Evolutionary conservation across 441 rosid species (phyloP).

Genomic region (Corymbia citriodora): DNA sequence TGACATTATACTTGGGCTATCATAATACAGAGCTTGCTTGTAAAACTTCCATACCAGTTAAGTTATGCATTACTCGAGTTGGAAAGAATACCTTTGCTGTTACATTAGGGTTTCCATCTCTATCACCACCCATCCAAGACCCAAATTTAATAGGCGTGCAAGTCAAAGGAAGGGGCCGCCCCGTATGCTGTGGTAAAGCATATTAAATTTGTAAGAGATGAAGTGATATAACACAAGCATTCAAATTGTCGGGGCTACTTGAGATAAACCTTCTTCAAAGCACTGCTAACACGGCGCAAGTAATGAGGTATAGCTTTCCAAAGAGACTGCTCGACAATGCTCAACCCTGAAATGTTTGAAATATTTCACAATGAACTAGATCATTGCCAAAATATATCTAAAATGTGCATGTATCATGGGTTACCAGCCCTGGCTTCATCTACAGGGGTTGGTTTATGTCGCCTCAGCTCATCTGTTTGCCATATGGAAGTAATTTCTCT

Average conservation of each 20-base stretch:
- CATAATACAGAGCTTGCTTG: background rate
- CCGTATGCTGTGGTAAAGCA: slow-evolving; percentile 49
- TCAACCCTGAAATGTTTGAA: slow-evolving; percentile 47
- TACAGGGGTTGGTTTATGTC: slow-evolving; percentile 92
- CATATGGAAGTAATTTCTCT: slow-evolving; percentile 92
- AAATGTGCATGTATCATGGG: background rate
- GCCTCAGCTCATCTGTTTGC: slow-evolving; percentile 99
- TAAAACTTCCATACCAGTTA: background rate
- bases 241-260: slow-evolving; percentile 4
- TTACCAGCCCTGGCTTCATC: slow-evolving; percentile 96
- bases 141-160: slow-evolving; percentile 94
- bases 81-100: slow-evolving; percentile 71
- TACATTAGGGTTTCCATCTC: slow-evolving; percentile 98
- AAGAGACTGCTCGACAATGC: slow-evolving; percentile 95
- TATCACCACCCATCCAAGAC: slow-evolving; percentile 99
- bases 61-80: background rate
- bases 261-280: slow-evolving; percentile 72
- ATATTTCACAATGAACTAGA: background rate
- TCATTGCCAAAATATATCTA: background rate
- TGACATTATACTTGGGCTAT: background rate
- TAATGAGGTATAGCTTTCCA: slow-evolving; percentile 97
- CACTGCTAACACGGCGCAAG: slow-evolving; percentile 92
- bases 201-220: background rate
- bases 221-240: background rate
- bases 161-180: slow-evolving; percentile 84